A percentile compares a stretch with the other conserved stretches of the same genome.
Evolutionary conservation across 805 yeast species (phyloP).

Genomic region (Ogataea zsoltii): DNA sequence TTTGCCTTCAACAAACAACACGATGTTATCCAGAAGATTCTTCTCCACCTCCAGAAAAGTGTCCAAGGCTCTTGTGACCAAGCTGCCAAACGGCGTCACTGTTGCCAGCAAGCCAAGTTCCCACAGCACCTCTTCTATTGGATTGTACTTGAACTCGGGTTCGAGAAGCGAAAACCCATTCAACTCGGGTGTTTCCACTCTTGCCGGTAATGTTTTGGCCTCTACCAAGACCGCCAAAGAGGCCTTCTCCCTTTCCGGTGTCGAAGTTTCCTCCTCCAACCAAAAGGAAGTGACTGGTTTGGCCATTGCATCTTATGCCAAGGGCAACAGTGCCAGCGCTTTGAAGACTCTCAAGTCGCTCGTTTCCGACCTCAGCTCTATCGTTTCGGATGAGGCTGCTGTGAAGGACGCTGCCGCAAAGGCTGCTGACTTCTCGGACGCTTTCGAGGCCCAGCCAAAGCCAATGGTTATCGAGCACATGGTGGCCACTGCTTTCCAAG

Average conservation of each 20-base stretch:
- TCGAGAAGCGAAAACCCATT: constrained; percentile 76
- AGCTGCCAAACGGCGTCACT: constrained; percentile 71
- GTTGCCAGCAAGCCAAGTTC: constrained; percentile 70
- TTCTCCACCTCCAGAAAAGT: constrained; percentile 51
- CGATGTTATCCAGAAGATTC: constrained; percentile 52
- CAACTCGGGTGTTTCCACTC: constrained; percentile 78
- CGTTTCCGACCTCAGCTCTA: constrained; percentile 37
- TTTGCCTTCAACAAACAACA: not conserved
- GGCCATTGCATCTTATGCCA: constrained; percentile 58
- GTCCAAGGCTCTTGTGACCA: constrained; percentile 67
- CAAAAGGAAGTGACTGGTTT: constrained; percentile 69
- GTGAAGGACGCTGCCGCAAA: constrained; percentile 48
- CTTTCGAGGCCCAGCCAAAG: constrained; percentile 57
- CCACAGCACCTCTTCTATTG: constrained; percentile 60
- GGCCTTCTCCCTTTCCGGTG: constrained; percentile 49
- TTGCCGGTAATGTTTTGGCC: constrained; percentile 54
- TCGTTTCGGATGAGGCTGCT: constrained; percentile 42
- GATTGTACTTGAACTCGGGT: constrained; percentile 75
- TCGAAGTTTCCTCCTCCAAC: constrained; percentile 52
- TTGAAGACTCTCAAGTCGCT: constrained; percentile 50
- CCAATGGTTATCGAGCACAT: constrained; percentile 69
- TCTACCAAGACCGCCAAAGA: constrained; percentile 34
- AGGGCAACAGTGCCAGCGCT: constrained; percentile 53
- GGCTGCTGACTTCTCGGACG: constrained; percentile 48
- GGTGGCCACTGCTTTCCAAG: constrained; percentile 84